Conservation (phyloP, 2,329 filamentous ascomycete genomes). For the Stagonosporopsis tanaceti region DNA sequence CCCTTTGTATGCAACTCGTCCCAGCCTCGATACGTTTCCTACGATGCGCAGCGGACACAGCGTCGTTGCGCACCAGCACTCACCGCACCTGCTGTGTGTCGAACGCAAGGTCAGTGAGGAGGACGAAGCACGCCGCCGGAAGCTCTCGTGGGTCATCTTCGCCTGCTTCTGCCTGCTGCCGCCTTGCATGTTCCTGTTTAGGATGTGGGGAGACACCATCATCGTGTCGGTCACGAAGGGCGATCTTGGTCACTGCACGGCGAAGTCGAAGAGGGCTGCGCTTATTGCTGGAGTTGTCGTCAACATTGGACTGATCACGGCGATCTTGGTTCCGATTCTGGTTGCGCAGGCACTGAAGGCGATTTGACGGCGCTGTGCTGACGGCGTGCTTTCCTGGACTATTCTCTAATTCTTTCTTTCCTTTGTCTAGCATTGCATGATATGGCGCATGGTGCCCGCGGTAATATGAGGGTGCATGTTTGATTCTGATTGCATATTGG, state of each 20-base stretch:
- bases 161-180: constrained; percentile 46
- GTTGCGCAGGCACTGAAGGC: constrained; percentile 30
- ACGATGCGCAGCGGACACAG: constrained; percentile 17
- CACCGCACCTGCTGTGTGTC: constrained; percentile 42
- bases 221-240: constrained; percentile 44
- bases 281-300: constrained; percentile 40
- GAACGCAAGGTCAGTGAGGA: constrained; percentile 33
- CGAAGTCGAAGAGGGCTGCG: constrained; percentile 42
- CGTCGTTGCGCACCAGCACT: constrained; percentile 21
- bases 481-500: constrained; percentile 8
- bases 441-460: constrained; percentile 1
- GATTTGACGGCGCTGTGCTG: constrained; percentile 16
- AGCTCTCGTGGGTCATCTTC: constrained; percentile 47
- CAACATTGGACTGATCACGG: constrained; percentile 34
- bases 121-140: constrained; percentile 37
- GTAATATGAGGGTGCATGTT: not conserved
- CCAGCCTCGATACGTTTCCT: constrained; percentile 26
- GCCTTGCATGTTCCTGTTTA: constrained; percentile 47
- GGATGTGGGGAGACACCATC: constrained; percentile 43
- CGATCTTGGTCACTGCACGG: constrained; percentile 38
- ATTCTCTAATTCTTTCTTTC: not conserved
- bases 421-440: constrained; percentile 22
- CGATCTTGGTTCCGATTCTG: constrained; percentile 39
- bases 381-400: not conserved
- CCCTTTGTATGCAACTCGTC: constrained; percentile 30